Base-by-base conservation (phyloP, 495 filamentous ascomycete genomes). In the Recurvomyces mirabilis region DNA sequence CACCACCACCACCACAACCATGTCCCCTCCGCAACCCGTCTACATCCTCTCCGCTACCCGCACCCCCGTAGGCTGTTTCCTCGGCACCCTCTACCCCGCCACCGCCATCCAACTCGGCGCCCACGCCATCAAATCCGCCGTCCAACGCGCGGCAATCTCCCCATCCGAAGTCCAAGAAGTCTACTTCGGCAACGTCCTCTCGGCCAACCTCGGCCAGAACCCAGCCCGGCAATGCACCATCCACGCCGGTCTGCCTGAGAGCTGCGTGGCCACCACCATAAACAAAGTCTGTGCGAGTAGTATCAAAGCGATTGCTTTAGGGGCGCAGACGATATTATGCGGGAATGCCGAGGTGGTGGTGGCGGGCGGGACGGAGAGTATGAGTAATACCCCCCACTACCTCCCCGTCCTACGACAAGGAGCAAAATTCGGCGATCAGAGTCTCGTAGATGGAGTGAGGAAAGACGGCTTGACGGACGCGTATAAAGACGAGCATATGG, bases 231-330 rank as follows among this genome's bases (percentile, higher is more conserved):
- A 98, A 68, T 93, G 84, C 62, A 87, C 87, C 43, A 71, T 98
- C 57, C 72, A 75, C 53, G 91, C 87, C 51, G 91, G 91, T 38
- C 81, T 98, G 43, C 62, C 73, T 2, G 68, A 91, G 14, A 70
- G 73, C 12, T 83, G 81, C 39, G 77, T 94, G 56, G 83, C 79
- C 68, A 96, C 93, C 31, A 93, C 87, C 22, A 74, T 98, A 46
- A 98, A 96, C 79, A 98, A 98, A 69, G 91, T 98, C 56, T 98
- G 91, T 73, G 91, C 91, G 44, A 94, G 87, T 35, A 76, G 78
- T 31, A 58, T 94, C 57, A 98, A 98, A 69, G 87, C 91, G 47
- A 80, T 96, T 64, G 89, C 94, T 52, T 74, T 98, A 43, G 93
- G 82, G 38, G 82, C 91, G 20, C 91, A 96, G 69, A 94, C 87